Conservation (phyloP, 768 basidiomycete species). For the Amanita brunnescens region DNA sequence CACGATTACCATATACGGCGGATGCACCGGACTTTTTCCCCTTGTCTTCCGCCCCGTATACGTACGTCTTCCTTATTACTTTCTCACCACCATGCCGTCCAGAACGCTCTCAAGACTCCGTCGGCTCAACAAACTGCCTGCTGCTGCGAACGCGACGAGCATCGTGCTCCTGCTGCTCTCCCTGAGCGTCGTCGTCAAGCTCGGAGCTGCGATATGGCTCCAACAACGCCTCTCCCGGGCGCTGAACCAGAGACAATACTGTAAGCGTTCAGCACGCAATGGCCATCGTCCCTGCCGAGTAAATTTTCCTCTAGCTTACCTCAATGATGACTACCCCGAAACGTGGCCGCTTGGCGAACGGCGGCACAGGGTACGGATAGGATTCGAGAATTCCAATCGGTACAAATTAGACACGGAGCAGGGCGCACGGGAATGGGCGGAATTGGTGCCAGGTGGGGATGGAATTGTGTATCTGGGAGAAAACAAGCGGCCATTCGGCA, state of each 20-base stretch:
- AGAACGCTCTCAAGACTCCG: background rate
- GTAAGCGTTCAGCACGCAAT: constrained; percentile 14
- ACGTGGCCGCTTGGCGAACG: constrained; percentile 19
- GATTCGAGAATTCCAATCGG: constrained; percentile 24
- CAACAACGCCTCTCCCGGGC: background rate
- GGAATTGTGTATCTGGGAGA: constrained; percentile 25
- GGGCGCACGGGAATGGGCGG: constrained; percentile 22
- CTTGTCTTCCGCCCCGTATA: no score
- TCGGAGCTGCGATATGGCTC: background rate
- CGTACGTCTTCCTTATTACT: no score
- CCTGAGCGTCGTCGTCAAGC: background rate
- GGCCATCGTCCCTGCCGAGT: background rate
- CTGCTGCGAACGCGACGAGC: background rate
- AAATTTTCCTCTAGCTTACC: no score
- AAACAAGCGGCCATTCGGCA: constrained; percentile 21
- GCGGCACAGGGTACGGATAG: constrained; percentile 21
- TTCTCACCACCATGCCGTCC: background rate
- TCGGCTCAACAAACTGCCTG: no score
- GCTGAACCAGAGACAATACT: constrained; percentile 15
- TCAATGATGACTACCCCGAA: constrained; percentile 20
- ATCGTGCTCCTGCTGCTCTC: background rate
- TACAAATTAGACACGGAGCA: constrained; percentile 21
- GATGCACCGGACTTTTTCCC: no score
- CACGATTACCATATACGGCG: no score
- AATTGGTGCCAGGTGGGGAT: constrained; percentile 19